Conservation (phyloP, 371 early-diverging fungal species). For the Apophysomyces elegans region DNA sequence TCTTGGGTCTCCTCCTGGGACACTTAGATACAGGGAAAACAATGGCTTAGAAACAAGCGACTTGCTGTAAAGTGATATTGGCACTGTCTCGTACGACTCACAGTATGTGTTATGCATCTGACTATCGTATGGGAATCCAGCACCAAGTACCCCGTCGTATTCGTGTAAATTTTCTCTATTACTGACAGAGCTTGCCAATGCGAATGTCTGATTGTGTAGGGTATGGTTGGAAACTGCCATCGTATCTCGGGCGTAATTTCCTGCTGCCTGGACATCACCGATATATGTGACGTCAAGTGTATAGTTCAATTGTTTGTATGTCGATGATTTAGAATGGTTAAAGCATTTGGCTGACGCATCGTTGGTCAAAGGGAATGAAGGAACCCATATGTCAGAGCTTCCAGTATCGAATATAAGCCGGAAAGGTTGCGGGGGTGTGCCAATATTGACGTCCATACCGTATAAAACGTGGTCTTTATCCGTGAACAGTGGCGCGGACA, state of each 20-base stretch:
- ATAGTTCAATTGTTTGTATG: not conserved
- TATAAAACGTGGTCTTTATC: conserved; percentile 1
- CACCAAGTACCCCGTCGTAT: conserved; percentile 31
- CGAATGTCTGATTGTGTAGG: conserved; percentile 11
- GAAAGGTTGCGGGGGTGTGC: conserved; percentile 14
- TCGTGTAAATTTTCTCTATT: conserved; percentile 15
- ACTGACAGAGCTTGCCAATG: conserved; percentile 21
- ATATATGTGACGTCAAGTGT: not conserved
- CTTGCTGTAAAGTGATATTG: conserved; percentile 23
- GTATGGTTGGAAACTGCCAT: conserved; percentile 10
- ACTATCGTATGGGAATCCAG: conserved; percentile 22
- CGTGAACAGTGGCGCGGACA: too few relatives aligned
- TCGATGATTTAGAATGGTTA: not conserved
- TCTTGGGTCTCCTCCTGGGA: conserved; percentile 6
- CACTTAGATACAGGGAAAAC: conserved; percentile 28
- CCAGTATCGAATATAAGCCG: conserved; percentile 20
- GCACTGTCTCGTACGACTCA: conserved; percentile 21
- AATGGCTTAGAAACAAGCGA: conserved; percentile 27
- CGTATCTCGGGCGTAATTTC: conserved; percentile 14
- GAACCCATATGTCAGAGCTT: conserved; percentile 22
- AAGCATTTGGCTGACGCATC: not conserved
- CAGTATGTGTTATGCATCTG: conserved; percentile 21
- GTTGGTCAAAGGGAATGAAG: not conserved
- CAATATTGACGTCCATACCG: conserved; percentile 40
- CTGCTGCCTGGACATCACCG: conserved; percentile 12